Evolutionary conservation across 805 yeast species (phyloP).

Genomic region (Candida nemodendra): DNA sequence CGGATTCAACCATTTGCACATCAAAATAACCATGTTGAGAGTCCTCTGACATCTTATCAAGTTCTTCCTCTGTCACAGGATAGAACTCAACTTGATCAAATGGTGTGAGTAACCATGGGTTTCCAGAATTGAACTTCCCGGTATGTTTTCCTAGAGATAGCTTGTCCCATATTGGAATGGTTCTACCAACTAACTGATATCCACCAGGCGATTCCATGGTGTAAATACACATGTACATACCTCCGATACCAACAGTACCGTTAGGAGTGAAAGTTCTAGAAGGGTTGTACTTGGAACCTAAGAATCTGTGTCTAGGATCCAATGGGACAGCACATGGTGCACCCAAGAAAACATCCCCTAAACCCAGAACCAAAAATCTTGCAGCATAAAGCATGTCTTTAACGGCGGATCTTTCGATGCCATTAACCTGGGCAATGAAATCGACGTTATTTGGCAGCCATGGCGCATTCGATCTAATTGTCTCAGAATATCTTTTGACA

Average conservation of each 20-base stretch:
- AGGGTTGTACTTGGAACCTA: constrained; percentile 95
- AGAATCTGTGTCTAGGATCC: constrained; percentile 90
- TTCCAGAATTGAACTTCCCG: constrained; percentile 38
- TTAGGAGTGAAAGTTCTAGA: constrained; percentile 94
- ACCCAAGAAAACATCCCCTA: constrained; percentile 96
- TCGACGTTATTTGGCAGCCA: constrained; percentile 98
- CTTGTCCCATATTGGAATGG: constrained; percentile 98
- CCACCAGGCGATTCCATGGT: constrained; percentile 99
- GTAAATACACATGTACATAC: constrained; percentile 98
- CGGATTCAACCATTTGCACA: constrained; percentile 71
- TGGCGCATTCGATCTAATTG: constrained; percentile 90
- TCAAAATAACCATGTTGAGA: constrained; percentile 77
- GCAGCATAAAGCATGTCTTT: constrained; percentile 86
- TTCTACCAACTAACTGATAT: constrained; percentile 92
- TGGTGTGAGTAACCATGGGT: constrained; percentile 90
- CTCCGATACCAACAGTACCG: constrained; percentile 98
- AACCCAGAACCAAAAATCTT: constrained; percentile 85
- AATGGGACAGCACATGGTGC: constrained; percentile 99
- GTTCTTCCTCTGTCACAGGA: constrained; percentile 83
- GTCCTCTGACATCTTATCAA: constrained; percentile 68
- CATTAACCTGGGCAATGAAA: constrained; percentile 87
- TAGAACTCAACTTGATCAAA: constrained; percentile 95
- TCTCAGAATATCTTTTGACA: constrained; percentile 87
- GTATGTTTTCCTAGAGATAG: constrained; percentile 70
- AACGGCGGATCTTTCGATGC: constrained; percentile 70